Conservation (phyloP, 129 eudicot genomes). For the Flaveria brownii region DNA sequence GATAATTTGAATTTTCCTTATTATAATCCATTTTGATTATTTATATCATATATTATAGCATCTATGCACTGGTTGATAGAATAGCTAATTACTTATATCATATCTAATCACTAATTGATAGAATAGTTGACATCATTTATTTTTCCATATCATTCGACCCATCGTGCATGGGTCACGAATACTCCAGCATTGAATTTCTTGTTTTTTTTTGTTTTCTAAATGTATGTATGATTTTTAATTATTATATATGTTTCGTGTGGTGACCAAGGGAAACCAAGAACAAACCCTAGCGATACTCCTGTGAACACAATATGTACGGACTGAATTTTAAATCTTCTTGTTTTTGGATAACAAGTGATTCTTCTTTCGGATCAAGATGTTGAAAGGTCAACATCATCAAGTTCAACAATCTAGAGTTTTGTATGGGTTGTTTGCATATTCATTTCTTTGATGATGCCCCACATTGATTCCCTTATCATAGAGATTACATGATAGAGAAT, state of each 20-base stretch:
- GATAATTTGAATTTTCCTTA: no score
- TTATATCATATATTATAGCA: no score
- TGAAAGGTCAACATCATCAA: neutral
- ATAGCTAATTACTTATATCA: neutral
- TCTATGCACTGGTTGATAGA: neutral
- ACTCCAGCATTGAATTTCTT: neutral
- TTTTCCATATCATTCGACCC: slow-evolving; percentile 1
- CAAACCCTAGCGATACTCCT: neutral
- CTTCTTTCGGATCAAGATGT: neutral
- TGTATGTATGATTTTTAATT: neutral
- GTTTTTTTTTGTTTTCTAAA: neutral
- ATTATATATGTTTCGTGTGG: neutral
- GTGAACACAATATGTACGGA: no score
- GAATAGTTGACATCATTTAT: neutral
- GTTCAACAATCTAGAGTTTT: neutral
- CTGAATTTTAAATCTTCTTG: no score
- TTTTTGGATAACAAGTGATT: neutral
- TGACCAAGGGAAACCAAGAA: neutral
- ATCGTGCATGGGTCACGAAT: neutral
- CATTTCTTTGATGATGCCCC: neutral
- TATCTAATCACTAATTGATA: neutral
- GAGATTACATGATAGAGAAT: neutral
- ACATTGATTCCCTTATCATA: neutral
- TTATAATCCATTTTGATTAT: no score
- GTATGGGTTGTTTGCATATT: neutral